A percentile compares a stretch with the other conserved stretches of the same genome.
Conservation (phyloP, 73 alveolate genomes). For the Paramecium primaurelia region DNA sequence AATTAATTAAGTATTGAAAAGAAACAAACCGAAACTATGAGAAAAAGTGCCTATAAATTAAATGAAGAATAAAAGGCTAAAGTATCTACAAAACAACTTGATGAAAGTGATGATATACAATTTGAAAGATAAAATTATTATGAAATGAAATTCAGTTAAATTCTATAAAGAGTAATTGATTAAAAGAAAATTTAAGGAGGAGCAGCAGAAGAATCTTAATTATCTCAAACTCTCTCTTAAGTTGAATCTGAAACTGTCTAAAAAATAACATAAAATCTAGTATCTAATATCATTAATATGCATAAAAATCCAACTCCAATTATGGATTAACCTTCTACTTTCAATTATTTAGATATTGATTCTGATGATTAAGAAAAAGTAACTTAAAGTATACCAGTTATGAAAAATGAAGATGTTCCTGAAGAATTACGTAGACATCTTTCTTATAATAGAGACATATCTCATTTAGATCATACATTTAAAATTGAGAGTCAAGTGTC, state of each 20-base stretch:
- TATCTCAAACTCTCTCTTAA: neutral
- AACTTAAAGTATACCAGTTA: neutral
- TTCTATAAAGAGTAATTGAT: neutral
- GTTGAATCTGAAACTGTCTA: conserved; percentile 22
- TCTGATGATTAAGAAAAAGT: neutral
- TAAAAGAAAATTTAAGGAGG: neutral
- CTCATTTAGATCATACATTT: conserved; percentile 23
- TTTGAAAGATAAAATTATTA: neutral
- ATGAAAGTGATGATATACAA: neutral
- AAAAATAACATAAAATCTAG: neutral
- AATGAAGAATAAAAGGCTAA: neutral
- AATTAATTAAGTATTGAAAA: neutral
- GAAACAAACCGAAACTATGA: neutral
- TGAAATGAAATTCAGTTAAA: neutral
- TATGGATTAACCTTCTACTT: neutral
- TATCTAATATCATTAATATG: neutral
- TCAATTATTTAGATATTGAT: neutral
- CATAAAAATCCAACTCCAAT: neutral
- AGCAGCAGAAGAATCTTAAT: neutral
- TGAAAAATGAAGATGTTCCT: neutral
- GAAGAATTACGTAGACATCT: neutral
- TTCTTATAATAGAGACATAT: neutral
- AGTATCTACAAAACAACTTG: neutral
- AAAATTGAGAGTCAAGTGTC: neutral
- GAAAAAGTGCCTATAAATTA: neutral